Percentiles rank a stretch among this genome's conserved stretches.
Conservation (phyloP, 495 filamentous ascomycete species). For the Neurospora sp. region DNA sequence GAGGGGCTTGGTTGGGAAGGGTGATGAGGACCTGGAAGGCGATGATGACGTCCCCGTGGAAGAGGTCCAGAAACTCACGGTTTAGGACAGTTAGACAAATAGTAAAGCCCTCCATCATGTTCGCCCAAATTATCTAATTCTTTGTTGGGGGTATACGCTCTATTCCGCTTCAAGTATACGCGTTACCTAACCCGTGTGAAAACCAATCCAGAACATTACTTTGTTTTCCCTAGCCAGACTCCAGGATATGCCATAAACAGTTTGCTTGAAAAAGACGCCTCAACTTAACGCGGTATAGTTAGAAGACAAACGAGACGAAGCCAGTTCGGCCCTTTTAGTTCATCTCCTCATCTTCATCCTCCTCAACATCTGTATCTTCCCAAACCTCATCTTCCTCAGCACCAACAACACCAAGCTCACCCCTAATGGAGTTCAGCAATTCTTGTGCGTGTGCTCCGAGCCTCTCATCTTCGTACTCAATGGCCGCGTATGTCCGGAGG, state of each 20-base stretch:
- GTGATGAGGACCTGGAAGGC: slow-evolving; percentile 59
- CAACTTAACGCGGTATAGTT: background rate
- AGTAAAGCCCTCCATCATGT: background rate
- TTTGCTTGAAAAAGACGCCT: slow-evolving; percentile 4
- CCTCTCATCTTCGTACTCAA: slow-evolving; percentile 64
- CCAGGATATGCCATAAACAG: slow-evolving; percentile 8
- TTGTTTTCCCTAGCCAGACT: slow-evolving; percentile 13
- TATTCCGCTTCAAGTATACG: background rate
- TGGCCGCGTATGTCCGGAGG: slow-evolving; percentile 46
- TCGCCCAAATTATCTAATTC: background rate
- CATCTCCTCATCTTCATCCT: slow-evolving; percentile 30
- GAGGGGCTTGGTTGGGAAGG: slow-evolving; percentile 63
- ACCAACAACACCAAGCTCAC: slow-evolving; percentile 41
- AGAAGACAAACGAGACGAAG: background rate
- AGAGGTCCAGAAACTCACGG: slow-evolving; percentile 57
- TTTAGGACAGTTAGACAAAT: slow-evolving; percentile 26
- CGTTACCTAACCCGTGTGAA: background rate
- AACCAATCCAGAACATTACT: background rate
- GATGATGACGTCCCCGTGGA: slow-evolving; percentile 40
- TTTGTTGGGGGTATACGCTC: background rate
- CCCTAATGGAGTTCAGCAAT: slow-evolving; percentile 43
- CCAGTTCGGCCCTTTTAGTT: background rate
- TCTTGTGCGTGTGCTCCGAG: slow-evolving; percentile 57
- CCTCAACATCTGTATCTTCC: slow-evolving; percentile 41
- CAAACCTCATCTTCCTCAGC: slow-evolving; percentile 37